Conservation (phyloP, 2,329 filamentous ascomycete genomes). For the Chaetoscypha palmicola region DNA sequence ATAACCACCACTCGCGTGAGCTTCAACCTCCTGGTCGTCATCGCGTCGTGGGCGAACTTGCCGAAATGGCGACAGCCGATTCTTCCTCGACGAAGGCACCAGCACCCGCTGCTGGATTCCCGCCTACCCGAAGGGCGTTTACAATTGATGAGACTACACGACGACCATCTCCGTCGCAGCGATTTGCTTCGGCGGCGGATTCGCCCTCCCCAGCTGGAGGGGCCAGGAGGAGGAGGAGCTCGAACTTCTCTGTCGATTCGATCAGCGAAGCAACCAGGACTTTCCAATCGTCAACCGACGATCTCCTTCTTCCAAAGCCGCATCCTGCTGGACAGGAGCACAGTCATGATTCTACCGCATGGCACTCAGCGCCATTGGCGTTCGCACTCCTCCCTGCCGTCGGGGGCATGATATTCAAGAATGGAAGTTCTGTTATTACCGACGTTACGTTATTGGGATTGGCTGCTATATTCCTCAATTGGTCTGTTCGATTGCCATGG, state of each 20-base stretch:
- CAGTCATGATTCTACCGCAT: slow-evolving; percentile 53
- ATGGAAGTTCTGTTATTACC: slow-evolving; percentile 76
- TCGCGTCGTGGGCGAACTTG: not conserved
- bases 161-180: not conserved
- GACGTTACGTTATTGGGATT: slow-evolving; percentile 76
- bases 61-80: not conserved
- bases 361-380: slow-evolving; percentile 73
- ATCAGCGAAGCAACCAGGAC: slow-evolving; percentile 59
- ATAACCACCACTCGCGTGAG: not conserved
- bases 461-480: slow-evolving; percentile 82
- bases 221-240: slow-evolving; percentile 66
- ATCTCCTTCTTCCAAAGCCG: slow-evolving; percentile 56
- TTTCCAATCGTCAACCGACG: slow-evolving; percentile 60
- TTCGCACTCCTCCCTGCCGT: slow-evolving; percentile 81
- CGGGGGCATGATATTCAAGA: slow-evolving; percentile 76
- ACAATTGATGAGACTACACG: slow-evolving; percentile 1
- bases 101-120: not conserved
- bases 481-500: slow-evolving; percentile 88
- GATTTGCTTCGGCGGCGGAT: not conserved
- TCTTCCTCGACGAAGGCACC: not conserved
- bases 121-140: not conserved
- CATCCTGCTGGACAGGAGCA: slow-evolving; percentile 32
- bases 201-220: slow-evolving; percentile 1
- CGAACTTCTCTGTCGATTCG: slow-evolving; percentile 70
- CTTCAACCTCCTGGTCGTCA: not conserved